Evolutionary conservation across 1,284 basidiomycete genomes (phyloP).

Genomic region (Phenoliferia sp.): DNA sequence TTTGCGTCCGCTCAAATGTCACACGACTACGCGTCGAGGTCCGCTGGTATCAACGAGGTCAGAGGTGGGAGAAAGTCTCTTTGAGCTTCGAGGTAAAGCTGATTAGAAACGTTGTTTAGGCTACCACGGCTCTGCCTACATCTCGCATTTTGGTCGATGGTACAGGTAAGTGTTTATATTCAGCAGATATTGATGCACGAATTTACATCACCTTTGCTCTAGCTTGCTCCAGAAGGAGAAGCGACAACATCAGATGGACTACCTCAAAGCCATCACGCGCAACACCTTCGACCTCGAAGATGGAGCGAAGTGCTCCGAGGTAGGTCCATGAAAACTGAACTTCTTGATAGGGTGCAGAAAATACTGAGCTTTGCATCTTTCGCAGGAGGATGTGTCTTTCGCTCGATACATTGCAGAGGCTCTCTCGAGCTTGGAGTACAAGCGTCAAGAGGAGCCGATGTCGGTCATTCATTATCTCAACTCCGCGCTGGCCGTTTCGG

Average conservation of each 20-base stretch:
- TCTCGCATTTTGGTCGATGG: conserved; percentile 80
- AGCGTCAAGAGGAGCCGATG: conserved; percentile 86
- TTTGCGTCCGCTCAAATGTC: conserved; percentile 70
- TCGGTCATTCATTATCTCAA: conserved; percentile 78
- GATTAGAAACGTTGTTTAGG: conserved; percentile 47
- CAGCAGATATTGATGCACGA: too few species aligned
- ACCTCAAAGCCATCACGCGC: conserved; percentile 73
- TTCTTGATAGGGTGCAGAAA: conserved; percentile 45
- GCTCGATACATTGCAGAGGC: conserved; percentile 91
- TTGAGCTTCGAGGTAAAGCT: background rate
- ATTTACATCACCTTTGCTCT: background rate
- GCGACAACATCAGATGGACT: conserved; percentile 74
- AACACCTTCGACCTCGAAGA: conserved; percentile 63
- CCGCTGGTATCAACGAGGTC: conserved; percentile 49
- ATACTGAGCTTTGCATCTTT: background rate
- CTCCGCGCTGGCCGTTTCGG: conserved; percentile 72
- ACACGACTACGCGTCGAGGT: conserved; percentile 69
- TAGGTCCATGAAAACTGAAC: conserved; percentile 36
- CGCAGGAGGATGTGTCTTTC: conserved; percentile 71
- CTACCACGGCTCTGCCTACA: conserved; percentile 57
- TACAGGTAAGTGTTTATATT: conserved; percentile 47
- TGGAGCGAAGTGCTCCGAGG: conserved; percentile 42
- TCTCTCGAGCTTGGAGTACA: conserved; percentile 85
- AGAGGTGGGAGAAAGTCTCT: background rate
- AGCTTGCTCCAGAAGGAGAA: conserved; percentile 76